Evolutionary conservation across 2,329 filamentous ascomycete species (phyloP).

Genomic region (Myriosclerotinia scirpicola): DNA sequence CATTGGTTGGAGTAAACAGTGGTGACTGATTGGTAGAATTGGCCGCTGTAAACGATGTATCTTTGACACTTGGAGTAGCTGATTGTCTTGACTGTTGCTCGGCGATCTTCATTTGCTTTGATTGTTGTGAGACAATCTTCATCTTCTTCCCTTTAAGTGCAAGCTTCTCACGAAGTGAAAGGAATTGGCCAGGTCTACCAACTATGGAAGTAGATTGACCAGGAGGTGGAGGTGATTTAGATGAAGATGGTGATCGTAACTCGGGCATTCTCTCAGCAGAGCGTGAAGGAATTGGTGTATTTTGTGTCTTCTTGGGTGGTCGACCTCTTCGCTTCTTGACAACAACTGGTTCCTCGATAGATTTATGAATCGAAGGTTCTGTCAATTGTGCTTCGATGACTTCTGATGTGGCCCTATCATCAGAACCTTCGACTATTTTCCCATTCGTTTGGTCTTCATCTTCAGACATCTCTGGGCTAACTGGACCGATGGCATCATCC

Average conservation of each 20-base stretch:
- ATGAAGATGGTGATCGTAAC: constrained; percentile 19
- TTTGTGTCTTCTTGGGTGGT: constrained; percentile 32
- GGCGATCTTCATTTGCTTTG: background rate
- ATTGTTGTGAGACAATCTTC: constrained; percentile 34
- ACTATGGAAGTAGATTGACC: background rate
- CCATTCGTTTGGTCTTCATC: background rate
- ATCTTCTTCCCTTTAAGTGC: constrained; percentile 37
- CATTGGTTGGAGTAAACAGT: background rate
- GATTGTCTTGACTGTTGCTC: constrained; percentile 21
- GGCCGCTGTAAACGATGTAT: background rate
- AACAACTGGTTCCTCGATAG: constrained; percentile 15
- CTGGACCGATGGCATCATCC: background rate
- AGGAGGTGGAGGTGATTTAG: constrained; percentile 16
- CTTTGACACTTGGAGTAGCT: constrained; percentile 12
- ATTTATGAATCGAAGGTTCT: background rate
- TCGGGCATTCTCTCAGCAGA: background rate
- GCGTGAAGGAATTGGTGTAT: background rate
- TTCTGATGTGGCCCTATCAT: background rate
- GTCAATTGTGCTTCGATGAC: background rate
- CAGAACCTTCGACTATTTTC: background rate
- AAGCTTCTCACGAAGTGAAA: constrained; percentile 38
- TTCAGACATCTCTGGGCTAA: constrained; percentile 4
- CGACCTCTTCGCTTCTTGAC: constrained; percentile 32
- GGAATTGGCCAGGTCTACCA: constrained; percentile 23
- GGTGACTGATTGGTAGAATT: background rate